Conservation (phyloP, 164 flowering plant genomes). For the Litsea cubeba region DNA sequence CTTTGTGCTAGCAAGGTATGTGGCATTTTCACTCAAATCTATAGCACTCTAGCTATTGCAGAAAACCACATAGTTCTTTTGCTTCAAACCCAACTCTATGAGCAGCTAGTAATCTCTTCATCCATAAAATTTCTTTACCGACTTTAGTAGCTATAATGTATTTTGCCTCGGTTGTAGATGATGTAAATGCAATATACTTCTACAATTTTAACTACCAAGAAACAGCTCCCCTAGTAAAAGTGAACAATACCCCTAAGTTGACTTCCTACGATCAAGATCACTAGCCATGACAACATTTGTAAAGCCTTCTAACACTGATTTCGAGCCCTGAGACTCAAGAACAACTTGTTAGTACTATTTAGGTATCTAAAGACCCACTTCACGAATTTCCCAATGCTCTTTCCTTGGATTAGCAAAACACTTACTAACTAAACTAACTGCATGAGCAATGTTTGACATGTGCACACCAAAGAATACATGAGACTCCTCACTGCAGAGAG, state of each 20-base stretch:
- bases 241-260: not conserved
- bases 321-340: not conserved
- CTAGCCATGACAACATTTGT: not conserved
- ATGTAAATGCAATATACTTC: not conserved
- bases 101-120: slow-evolving; percentile 6
- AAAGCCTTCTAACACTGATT: not conserved
- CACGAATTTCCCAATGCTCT: not conserved
- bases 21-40: slow-evolving; percentile 1
- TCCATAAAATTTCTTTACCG: slow-evolving; percentile 4
- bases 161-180: not conserved
- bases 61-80: not conserved
- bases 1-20: not conserved
- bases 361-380: slow-evolving; percentile 4
- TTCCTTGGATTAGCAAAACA: not conserved
- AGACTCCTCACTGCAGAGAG: no score
- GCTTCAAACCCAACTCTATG: not conserved
- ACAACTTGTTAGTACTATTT: not conserved
- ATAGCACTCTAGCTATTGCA: slow-evolving; percentile 1
- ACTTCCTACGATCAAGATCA: not conserved
- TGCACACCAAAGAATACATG: not conserved
- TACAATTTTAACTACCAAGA: not conserved
- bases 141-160: not conserved
- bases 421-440: not conserved
- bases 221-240: not conserved
- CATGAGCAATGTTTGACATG: not conserved